phyloP scores from a whole-genome alignment of 257 asterid species.

The Ehretia macrophylla region DNA sequence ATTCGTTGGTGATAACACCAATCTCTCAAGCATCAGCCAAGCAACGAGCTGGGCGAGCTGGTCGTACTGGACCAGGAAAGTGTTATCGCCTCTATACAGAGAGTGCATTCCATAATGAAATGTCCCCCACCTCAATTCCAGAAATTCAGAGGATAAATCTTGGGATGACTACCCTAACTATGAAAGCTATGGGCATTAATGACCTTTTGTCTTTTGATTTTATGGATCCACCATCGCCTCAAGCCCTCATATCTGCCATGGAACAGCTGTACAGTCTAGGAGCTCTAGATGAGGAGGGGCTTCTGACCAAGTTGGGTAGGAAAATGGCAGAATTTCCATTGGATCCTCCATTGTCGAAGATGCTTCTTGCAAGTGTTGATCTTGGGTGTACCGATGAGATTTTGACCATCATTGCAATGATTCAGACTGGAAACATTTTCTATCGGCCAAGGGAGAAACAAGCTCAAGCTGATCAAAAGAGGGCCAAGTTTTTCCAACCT shows the following conservation, averaged over 20 bases:
- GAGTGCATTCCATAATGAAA: conserved; percentile 93
- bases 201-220: conserved; percentile 84
- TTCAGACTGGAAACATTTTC: conserved; percentile 87
- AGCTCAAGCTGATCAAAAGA: conserved; percentile 91
- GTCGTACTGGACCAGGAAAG: conserved; percentile 94
- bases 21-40: conserved; percentile 98
- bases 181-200: conserved; percentile 98
- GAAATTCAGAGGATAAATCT: conserved; percentile 97
- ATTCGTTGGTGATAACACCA: conserved; percentile 87
- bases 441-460: conserved; percentile 95
- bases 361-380: conserved; percentile 93
- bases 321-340: conserved; percentile 98
- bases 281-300: conserved; percentile 92
- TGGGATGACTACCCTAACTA: conserved; percentile 68
- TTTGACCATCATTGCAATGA: conserved; percentile 86
- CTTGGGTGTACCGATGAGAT: conserved; percentile 94
- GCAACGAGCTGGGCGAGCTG: conserved; percentile 93
- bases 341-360: conserved; percentile 87
- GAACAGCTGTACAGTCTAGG: conserved; percentile 90
- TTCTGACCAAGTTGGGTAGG: conserved; percentile 85
- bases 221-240: conserved; percentile 96
- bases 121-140: conserved; percentile 87
- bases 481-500: conserved; percentile 87
- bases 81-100: conserved; percentile 94
- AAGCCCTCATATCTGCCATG: conserved; percentile 94